Evolutionary conservation across 106 monocot species (phyloP).

Genomic region (Platanthera zijinensis): DNA sequence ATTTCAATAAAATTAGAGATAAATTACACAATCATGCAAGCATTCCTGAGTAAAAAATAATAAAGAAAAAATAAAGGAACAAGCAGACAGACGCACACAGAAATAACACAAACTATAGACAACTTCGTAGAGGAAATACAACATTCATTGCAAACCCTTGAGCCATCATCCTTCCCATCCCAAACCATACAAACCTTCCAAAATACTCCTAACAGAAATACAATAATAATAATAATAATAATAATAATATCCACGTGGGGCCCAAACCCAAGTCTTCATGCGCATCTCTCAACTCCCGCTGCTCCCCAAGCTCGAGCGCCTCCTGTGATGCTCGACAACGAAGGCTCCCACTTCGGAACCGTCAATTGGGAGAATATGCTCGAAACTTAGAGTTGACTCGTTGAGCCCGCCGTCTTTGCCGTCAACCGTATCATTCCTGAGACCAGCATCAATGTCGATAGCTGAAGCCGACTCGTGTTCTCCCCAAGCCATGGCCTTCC

Average conservation of each 20-base stretch:
- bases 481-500: constrained; percentile 66
- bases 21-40: neutral
- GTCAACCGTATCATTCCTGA: constrained; percentile 9
- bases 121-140: neutral
- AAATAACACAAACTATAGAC: neutral
- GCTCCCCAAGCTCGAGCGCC: neutral
- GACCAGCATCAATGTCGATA: constrained; percentile 32
- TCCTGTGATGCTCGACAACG: neutral
- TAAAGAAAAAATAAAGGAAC: too few species aligned
- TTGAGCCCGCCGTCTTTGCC: constrained; percentile 26
- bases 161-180: neutral
- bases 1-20: neutral
- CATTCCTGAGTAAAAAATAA: neutral
- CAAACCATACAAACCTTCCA: neutral
- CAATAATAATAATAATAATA: too few species aligned
- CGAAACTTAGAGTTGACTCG: neutral
- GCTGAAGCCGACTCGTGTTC: constrained; percentile 16
- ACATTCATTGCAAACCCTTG: neutral
- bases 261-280: neutral
- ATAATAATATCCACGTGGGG: neutral
- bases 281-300: neutral
- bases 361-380: neutral
- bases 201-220: neutral
- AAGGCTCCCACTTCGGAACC: neutral
- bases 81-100: neutral